Evolutionary conservation across 192 early-diverging fungal species (phyloP), one percentile per base, ranked within the genome.

Genomic region (Backusella australiensis): DNA sequence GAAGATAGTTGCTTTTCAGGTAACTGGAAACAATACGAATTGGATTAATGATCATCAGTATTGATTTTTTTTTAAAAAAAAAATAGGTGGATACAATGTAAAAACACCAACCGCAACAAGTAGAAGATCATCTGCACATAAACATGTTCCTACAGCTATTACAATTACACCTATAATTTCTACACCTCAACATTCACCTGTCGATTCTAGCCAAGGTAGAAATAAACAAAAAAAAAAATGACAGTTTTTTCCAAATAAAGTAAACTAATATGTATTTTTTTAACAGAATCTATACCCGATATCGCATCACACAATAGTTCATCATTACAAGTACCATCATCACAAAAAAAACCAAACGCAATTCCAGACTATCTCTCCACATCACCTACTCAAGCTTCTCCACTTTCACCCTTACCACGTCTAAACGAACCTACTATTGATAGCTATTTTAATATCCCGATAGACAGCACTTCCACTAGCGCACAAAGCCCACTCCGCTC

Each of bases 371-470:
- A 42, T 32, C 34, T 46, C 26, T 67, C 29, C 4, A 67, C 29
- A 36, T 35, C 29, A 35, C 74, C 67, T 52, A 44, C 44, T 34
- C 67, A 36, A 35, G 26, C 74, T 34, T 69, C 66, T 23, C 74
- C 67, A 29, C 42, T 75, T 41, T 75, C 73, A 26, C 73, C 73
- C 4, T 19, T 75, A 29, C 63, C 73, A 12, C 56, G 38, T n/a
- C 14, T 3, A 42, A 32, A 1, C 4, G 21, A 39, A 1, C 23
- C 63, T 34, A 69, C 36, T 15, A 23, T 35, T 21, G 72, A 73
- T 15, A 21, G 32, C 1, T 69, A 68, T 41, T 69, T 53, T 35
- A 34, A 7, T 34, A 49, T 34, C 6, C 21, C 32, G 26, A 53
- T 26, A 11, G 46, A 29, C 12, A 14, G 15, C 21, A 29, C 19